Conservation (phyloP, 1,284 basidiomycete species). For the Ustilago lituana region DNA sequence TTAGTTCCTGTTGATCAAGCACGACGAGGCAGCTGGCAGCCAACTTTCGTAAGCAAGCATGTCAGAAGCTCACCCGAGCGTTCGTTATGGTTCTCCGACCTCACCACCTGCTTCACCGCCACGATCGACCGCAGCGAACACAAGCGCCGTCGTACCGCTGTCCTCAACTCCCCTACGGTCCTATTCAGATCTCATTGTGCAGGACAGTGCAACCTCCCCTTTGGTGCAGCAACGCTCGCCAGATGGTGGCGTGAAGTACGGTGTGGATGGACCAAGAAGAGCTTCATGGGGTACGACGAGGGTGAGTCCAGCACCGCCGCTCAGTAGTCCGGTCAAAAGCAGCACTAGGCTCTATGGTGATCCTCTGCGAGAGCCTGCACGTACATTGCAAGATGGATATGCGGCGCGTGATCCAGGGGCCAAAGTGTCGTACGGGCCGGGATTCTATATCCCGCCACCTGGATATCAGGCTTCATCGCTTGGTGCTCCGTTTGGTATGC, state of each 20-base stretch:
- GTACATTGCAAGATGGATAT: no score
- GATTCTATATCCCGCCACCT: constrained; percentile 37
- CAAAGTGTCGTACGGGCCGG: constrained; percentile 13
- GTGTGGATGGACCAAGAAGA: neutral
- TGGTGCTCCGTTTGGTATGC: neutral
- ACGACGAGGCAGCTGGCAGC: no score
- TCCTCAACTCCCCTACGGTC: neutral
- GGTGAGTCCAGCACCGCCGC: no score
- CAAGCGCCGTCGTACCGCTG: no score
- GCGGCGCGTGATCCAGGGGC: neutral
- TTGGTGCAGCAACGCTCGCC: neutral
- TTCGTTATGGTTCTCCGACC: no score
- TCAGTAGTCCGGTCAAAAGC: no score
- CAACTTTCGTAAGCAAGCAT: no score
- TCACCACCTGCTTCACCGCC: no score
- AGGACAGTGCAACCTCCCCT: no score
- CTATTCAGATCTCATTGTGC: neutral
- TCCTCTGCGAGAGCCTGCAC: neutral
- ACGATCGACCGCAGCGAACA: no score
- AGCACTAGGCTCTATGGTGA: neutral
- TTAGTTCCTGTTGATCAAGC: no score
- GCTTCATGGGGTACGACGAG: constrained; percentile 3
- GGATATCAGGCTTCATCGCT: constrained; percentile 14
- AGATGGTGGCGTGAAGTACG: neutral
- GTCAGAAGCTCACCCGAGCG: no score